A percentile compares a stretch with the other conserved stretches of the same genome.
Conservation (phyloP, 495 filamentous ascomycete species). For the Xylaria scruposa region DNA sequence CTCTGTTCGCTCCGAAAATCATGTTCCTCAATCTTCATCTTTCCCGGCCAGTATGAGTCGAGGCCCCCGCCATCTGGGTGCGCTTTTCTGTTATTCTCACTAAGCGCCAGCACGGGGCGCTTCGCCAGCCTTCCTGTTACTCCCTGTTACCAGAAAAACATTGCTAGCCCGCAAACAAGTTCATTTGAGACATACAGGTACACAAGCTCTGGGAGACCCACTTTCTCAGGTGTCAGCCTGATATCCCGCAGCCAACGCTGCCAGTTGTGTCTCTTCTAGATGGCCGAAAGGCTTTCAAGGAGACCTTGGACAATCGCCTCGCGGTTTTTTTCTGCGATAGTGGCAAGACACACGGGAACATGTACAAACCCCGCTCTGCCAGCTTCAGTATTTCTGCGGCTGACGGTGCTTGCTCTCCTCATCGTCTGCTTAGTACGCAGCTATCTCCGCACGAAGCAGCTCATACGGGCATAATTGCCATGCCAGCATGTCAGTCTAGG, state of each 20-base stretch:
- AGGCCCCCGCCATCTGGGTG: background rate
- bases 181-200: background rate
- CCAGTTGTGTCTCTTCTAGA: background rate
- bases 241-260: background rate
- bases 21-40: background rate
- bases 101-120: background rate
- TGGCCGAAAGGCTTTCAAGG: conserved; percentile 13
- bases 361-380: background rate
- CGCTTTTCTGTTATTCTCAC: background rate
- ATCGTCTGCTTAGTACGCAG: background rate
- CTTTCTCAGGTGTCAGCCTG: background rate
- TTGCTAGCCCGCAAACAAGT: background rate
- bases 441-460: background rate
- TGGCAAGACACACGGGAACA: background rate
- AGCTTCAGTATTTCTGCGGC: background rate
- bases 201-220: background rate
- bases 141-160: background rate
- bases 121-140: background rate
- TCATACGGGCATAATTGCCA: background rate
- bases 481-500: background rate
- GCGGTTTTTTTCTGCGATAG: background rate
- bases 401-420: background rate
- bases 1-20: conserved; percentile 11
- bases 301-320: background rate
- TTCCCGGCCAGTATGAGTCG: background rate